These are phyloP conservation scores for Geotrichum candidum DNA, from an alignment of 1,139 yeast genomes.

Conservation along the genomic window DNA sequence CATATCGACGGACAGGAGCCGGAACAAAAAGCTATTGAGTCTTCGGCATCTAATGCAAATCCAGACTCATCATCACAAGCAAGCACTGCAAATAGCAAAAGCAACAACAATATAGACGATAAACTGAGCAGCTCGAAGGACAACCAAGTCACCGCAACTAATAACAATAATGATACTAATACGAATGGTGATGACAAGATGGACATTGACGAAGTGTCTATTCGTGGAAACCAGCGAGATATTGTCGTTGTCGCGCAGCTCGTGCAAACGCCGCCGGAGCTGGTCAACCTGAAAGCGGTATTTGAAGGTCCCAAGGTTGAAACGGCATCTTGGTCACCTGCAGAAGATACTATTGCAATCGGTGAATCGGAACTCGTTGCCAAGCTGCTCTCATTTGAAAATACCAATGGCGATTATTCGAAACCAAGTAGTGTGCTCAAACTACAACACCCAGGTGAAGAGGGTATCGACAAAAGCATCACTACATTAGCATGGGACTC, in stretches of 20 bases:
- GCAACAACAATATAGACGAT: background rate
- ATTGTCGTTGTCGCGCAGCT: conserved; percentile 14
- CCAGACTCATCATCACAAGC: background rate
- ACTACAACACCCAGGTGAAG: conserved; percentile 15
- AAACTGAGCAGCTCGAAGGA: background rate
- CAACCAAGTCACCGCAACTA: background rate
- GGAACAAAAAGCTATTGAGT: conserved; percentile 19
- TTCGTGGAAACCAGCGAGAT: conserved; percentile 6
- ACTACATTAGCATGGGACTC: conserved; percentile 32
- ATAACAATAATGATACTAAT: background rate
- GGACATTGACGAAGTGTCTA: conserved; percentile 12
- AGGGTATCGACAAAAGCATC: conserved; percentile 25
- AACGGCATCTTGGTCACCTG: conserved; percentile 27
- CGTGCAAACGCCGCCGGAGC: conserved; percentile 9
- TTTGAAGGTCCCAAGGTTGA: conserved; percentile 20
- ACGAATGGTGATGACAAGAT: conserved; percentile 10
- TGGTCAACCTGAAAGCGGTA: conserved; percentile 10
- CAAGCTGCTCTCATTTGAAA: conserved; percentile 11
- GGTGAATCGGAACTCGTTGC: conserved; percentile 18
- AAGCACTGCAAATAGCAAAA: background rate
- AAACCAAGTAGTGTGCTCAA: background rate
- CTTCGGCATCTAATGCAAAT: background rate
- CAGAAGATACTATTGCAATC: conserved; percentile 20
- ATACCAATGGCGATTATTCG: conserved; percentile 3
- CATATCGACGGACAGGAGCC: conserved; percentile 21